phyloP scores from a whole-genome alignment of 2,329 filamentous ascomycete species.

The Pseudogymnoascus sp. region DNA sequence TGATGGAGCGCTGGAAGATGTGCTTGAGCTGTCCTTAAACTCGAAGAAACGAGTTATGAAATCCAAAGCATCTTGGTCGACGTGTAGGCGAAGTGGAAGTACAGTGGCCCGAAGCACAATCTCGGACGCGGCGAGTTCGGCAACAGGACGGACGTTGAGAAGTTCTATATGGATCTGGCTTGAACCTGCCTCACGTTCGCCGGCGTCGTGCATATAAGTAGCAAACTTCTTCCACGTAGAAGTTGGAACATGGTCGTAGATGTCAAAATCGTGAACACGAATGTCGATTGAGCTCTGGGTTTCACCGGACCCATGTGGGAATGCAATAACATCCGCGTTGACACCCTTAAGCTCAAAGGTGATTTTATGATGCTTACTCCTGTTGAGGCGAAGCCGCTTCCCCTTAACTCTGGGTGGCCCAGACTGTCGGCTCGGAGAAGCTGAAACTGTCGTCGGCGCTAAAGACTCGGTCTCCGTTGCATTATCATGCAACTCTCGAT shows the following conservation, averaged over 20 bases:
- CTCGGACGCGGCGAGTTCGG: slow-evolving; percentile 79
- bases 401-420: slow-evolving; percentile 30
- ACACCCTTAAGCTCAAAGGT: slow-evolving; percentile 86
- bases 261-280: slow-evolving; percentile 72
- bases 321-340: slow-evolving; percentile 72
- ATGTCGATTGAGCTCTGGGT: slow-evolving; percentile 84
- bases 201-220: slow-evolving; percentile 82
- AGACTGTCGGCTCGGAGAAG: slow-evolving; percentile 45
- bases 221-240: slow-evolving; percentile 99
- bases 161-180: slow-evolving; percentile 89
- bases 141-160: slow-evolving; percentile 77
- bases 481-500: slow-evolving; percentile 78
- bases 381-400: slow-evolving; percentile 64
- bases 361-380: slow-evolving; percentile 90
- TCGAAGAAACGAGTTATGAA: slow-evolving; percentile 97
- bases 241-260: slow-evolving; percentile 88
- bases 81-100: slow-evolving; percentile 80
- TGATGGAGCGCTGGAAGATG: slow-evolving; percentile 39
- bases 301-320: slow-evolving; percentile 68
- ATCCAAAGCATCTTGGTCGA: slow-evolving; percentile 94
- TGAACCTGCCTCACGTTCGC: slow-evolving; percentile 75
- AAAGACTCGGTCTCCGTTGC: slow-evolving; percentile 85
- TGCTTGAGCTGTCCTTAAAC: slow-evolving; percentile 69
- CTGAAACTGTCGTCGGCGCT: slow-evolving; percentile 64
- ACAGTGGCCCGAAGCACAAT: slow-evolving; percentile 74